Evolutionary conservation across 257 asterid species (phyloP), one percentile per base, ranked within the genome.

Genomic region (Capsicum pubescens): DNA sequence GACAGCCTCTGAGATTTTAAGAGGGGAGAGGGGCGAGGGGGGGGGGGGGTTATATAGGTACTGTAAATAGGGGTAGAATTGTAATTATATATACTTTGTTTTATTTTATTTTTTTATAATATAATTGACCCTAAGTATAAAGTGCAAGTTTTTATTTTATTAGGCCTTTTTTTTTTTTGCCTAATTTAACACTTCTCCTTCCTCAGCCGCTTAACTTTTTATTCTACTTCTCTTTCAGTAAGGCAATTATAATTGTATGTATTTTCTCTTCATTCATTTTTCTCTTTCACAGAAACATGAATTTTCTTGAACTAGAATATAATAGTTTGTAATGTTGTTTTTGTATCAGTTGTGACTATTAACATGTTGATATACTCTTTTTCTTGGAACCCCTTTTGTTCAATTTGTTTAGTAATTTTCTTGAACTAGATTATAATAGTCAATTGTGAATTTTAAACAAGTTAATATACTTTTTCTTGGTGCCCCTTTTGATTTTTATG

Each of bases 211-310:
- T 2, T 8, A 15, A 68, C 52, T 68, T 39, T 3, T 9, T 1
- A 3, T 13, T 7, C 52, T 36, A n/a, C 59, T 5, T 56, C 60
- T 56, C 26, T 26, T 26, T 26, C 26, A 26, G 26, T 26, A 26
- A 26, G 26, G n/a, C 77, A 69, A 69, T 7, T 39, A 16, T 16
- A 69, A 0, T 15, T 69, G 54, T 68, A 36, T 69, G 77, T 69
- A 39, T 69, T 69, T 69, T 69, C 54, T 39, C 77, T 39, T 69
- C 77, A 69, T 69, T 68, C 52, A 39, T 39, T 7, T n/a, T 60
- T 60, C 0, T 19, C 26, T 26, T 6, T 6, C 71, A 32, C 17
- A 26, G 9, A 5, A 67, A 13, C 74, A 15, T 36, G 48, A 8
- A 35, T 14, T 67, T 67, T 35, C 50, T 67, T 35, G 74, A 67